Base-by-base conservation (phyloP, 2,329 filamentous ascomycete species). In the Colletotrichum simmondsii region DNA sequence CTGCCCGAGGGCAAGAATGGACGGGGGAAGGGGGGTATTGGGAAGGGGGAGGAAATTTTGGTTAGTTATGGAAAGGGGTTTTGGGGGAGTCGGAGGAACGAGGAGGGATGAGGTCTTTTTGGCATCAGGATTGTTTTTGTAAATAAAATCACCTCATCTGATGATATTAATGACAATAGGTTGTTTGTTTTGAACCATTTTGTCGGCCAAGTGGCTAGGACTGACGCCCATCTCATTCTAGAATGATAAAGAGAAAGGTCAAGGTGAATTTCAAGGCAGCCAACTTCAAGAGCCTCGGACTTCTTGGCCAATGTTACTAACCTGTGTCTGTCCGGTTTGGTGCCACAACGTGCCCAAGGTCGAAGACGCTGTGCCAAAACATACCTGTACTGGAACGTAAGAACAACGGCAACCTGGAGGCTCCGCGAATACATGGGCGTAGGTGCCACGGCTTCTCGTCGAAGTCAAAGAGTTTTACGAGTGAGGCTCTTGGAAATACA, bases 31-130 rank as follows among this genome's bases (percentile, higher is more conserved):
- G 79, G 79, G 68, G 81, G 86, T 1, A 87, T 92, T 32, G 85
- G 78, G 61, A 91, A 88, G 80, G 90, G 91, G 2, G 86, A 91
- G 73, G 91, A 93, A 84, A 89, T 93, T 65, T 78, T 92, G 64
- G 89, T 93, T 14, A 92, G 89, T 75, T 92, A 93, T 77, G 91
- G 91, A 6, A 92, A 91, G 79, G 91, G 91, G 0, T 92, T 93
- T 75, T 93, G 91, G 90, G 68, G 62, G n/a, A 22, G 22, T 26
- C 37, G 65, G n/a, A 60, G 26, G 64, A n/a, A 60, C 3, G 32
- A 60, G 32, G 52, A 26, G 22, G 19, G n/a, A 11, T 64, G 61
- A 64, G 22, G 22, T 37, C 19, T 10, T 22, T 49, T 10, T 11
- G 19, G 42, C 42, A 5, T 49, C n/a, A 42, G 16, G 6, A 19